phyloP scores from a whole-genome alignment of 2,329 filamentous ascomycete genomes.

The Fonsecaea erecta region DNA sequence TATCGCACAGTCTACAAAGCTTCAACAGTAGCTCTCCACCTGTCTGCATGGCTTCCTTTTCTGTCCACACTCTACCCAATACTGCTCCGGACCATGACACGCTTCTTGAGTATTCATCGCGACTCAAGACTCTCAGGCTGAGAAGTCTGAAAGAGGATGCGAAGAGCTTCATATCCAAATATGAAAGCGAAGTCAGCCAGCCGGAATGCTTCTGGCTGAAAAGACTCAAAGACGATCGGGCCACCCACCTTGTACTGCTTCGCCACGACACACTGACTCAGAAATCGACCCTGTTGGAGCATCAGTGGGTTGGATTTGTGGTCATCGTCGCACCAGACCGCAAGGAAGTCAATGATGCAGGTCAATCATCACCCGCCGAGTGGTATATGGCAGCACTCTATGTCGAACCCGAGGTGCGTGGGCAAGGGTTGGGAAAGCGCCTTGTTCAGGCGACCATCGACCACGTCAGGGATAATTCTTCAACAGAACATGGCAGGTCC shows the following conservation, averaged over 20 bases:
- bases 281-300: constrained; percentile 14
- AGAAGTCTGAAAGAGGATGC: constrained; percentile 40
- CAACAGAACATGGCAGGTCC: not conserved
- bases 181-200: constrained; percentile 40
- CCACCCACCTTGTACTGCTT: constrained; percentile 40
- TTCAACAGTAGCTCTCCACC: not conserved
- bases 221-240: constrained; percentile 39
- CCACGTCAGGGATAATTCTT: constrained; percentile 10
- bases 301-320: constrained; percentile 42
- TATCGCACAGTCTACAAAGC: not conserved
- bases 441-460: constrained; percentile 29
- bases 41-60: constrained; percentile 20
- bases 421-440: constrained; percentile 27
- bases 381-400: constrained; percentile 29
- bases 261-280: constrained; percentile 6
- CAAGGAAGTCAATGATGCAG: not conserved
- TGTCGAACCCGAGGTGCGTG: constrained; percentile 24
- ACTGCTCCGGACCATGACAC: constrained; percentile 21
- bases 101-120: constrained; percentile 22
- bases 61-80: constrained; percentile 22
- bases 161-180: constrained; percentile 41
- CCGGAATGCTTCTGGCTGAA: constrained; percentile 39
- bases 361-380: constrained; percentile 5
- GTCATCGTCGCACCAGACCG: constrained; percentile 39
- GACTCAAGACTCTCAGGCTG: constrained; percentile 38